These are phyloP conservation scores for Magnolia changhungtana DNA, from an alignment of 164 flowering plant species.

Conservation along the genomic window DNA sequence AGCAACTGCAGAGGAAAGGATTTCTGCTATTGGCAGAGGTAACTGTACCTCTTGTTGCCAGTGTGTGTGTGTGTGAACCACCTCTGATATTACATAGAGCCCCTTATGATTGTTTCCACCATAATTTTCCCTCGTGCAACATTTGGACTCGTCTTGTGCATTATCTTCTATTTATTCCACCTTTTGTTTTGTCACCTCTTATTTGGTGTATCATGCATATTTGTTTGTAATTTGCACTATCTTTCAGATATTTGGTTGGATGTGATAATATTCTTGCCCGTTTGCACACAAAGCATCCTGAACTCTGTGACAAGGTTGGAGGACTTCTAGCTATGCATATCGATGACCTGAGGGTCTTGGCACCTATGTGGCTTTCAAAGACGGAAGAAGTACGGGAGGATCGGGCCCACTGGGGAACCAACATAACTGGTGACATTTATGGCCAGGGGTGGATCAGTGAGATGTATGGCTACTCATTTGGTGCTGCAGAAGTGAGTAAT, in stretches of 20 bases:
- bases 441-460: conserved; percentile 99
- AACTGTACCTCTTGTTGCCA: neutral
- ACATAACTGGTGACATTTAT: conserved; percentile 91
- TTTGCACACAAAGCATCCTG: conserved; percentile 87
- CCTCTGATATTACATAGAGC: neutral
- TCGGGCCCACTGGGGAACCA: conserved; percentile 90
- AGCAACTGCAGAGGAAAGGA: neutral
- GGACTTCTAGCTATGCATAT: conserved; percentile 95
- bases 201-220: neutral
- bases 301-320: conserved; percentile 96
- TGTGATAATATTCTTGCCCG: conserved; percentile 88
- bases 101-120: neutral
- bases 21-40: neutral
- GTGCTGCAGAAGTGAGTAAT: conserved; percentile 86
- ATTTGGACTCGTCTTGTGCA: neutral
- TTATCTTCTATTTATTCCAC: neutral
- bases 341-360: conserved; percentile 87
- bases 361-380: conserved; percentile 96
- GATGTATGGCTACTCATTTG: conserved; percentile 99
- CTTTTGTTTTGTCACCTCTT: neutral
- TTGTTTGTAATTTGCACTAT: neutral
- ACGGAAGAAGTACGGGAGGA: conserved; percentile 97
- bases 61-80: neutral
- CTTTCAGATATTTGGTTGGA: conserved; percentile 80
- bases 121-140: neutral